Base-by-base conservation (phyloP, 1,284 basidiomycete species). In the Coniophora puteana region DNA sequence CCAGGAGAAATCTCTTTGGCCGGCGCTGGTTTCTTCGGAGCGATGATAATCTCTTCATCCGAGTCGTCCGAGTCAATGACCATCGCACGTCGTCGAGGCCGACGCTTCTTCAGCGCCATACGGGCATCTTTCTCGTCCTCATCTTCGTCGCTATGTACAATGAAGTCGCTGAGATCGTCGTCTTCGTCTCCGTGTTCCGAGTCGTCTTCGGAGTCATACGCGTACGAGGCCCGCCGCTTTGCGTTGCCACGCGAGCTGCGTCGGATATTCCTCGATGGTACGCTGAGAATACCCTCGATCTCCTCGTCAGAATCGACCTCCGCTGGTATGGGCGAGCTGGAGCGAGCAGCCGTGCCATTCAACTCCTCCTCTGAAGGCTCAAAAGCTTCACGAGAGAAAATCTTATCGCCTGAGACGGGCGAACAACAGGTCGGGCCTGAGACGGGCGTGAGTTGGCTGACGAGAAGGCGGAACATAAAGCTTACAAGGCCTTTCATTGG, bases 101-200 rank as follows among this genome's bases (percentile, higher is more conserved):
- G 41, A 14, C 65, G 58, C 39, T 61, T 68, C 59, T 67, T 74
- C 21, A 63, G 36, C 13, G 45, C 52, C 23, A 54, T 61, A 21
- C 64, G 62, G 26, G 54, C 62, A 44, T 71, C 66, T 52, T 71
- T 68, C 54, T 73, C 68, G 28, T 70, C 70, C 40, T 71, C 67
- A 23, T 69, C 68, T 44, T 76, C 74, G 45, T 71, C 74, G 36
- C 58, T 61, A 17, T 71, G 50, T 1, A 76, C 72, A 45, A 78
- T 78, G 51, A 80, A 79, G 51, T 77, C 75, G 45, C 65, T 67
- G 48, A 76, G 48, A 43, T 70, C 66, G 43, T 71, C 65, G 33
- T 68, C 66, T 6, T 63, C 59, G 16, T 66, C 61, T 7, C 65
- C 63, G 13, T 61, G 54, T 22, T 62, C 60, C 33, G 46, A 46